These are phyloP conservation scores for Saccharomyces pastorianus DNA, from an alignment of 1,139 yeast genomes.

Conservation along the genomic window DNA sequence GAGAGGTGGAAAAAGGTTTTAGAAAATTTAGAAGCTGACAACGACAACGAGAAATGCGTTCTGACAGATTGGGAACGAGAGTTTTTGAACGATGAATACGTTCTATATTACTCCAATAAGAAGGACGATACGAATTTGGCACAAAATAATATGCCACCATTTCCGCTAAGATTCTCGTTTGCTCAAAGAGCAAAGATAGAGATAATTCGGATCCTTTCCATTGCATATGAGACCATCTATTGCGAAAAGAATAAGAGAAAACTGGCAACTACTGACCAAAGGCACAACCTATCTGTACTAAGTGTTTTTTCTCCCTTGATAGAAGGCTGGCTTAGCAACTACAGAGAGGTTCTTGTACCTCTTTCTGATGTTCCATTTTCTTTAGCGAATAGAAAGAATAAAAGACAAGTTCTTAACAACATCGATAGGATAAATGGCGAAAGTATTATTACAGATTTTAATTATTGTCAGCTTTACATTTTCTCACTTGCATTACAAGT, in stretches of 20 bases:
- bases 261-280: constrained; percentile 35
- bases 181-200: constrained; percentile 74
- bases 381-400: constrained; percentile 21
- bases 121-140: constrained; percentile 9
- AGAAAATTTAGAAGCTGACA: constrained; percentile 22
- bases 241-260: constrained; percentile 47
- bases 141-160: constrained; percentile 10
- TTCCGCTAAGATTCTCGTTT: constrained; percentile 42
- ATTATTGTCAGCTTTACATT: constrained; percentile 74
- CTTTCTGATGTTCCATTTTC: constrained; percentile 22
- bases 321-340: constrained; percentile 68
- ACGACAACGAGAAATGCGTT: constrained; percentile 12
- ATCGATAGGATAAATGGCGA: constrained; percentile 52
- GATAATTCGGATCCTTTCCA: constrained; percentile 64
- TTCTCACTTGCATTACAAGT: constrained; percentile 71
- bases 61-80: constrained; percentile 30
- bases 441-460: constrained; percentile 69
- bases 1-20: constrained; percentile 22
- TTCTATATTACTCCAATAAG: constrained; percentile 19
- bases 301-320: constrained; percentile 68
- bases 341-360: constrained; percentile 44
- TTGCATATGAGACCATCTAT: constrained; percentile 79
- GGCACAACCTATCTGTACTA: constrained; percentile 64
- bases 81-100: constrained; percentile 29
- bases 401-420: constrained; percentile 32